These are phyloP conservation scores for Gynandropsis gynandra DNA, from an alignment of 345 rosid species.

Conservation along the genomic window DNA sequence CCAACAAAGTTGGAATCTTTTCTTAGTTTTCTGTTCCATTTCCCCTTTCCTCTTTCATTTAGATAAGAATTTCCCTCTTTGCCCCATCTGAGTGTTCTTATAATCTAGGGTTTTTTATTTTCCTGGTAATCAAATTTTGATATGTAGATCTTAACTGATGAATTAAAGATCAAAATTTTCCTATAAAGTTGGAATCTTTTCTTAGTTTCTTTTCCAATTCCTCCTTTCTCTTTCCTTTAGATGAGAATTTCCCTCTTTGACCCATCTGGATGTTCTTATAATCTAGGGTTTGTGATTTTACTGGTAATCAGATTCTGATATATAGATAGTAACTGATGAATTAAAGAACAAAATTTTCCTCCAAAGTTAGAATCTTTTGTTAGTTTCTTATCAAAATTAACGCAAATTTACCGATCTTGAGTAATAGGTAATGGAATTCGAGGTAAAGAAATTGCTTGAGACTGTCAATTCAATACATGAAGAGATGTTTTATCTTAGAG, in stretches of 20 bases:
- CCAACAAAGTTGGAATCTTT: too few species aligned
- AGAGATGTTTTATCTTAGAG: constrained; percentile 83
- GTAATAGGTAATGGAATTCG: constrained; percentile 65
- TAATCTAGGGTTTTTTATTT: neutral
- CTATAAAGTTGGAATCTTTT: neutral
- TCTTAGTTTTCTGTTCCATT: too few species aligned
- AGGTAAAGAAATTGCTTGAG: constrained; percentile 65
- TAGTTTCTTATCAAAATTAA: neutral
- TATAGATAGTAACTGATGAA: neutral
- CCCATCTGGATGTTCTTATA: too few species aligned
- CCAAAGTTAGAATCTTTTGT: constrained; percentile 1
- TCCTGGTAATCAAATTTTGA: too few species aligned
- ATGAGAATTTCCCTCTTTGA: too few species aligned
- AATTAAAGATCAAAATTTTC: too few species aligned
- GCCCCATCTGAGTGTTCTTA: too few species aligned
- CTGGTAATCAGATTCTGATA: too few species aligned
- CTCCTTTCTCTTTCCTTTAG: too few species aligned
- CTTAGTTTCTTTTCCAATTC: constrained; percentile 1
- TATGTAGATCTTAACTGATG: neutral
- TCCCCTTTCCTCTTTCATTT: too few species aligned
- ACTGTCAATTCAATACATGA: constrained; percentile 63
- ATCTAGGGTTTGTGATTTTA: too few species aligned
- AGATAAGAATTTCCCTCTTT: too few species aligned
- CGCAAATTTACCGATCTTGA: constrained; percentile 13
- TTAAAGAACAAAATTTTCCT: neutral